Evolutionary conservation across 2,329 filamentous ascomycete species (phyloP).

Genomic region (Sporothrix dimorphospora): DNA sequence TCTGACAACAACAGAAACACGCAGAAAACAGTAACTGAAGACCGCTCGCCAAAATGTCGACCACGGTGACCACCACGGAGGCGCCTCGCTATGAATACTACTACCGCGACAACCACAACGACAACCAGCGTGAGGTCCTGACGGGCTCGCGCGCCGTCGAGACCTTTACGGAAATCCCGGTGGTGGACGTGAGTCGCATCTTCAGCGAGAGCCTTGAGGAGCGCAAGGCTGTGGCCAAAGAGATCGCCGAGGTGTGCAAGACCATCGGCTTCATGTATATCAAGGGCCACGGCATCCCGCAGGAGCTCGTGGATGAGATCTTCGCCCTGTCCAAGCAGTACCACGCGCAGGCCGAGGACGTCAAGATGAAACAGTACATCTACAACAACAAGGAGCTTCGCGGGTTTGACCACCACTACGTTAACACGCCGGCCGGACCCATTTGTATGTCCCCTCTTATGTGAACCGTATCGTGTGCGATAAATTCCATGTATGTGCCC

Average conservation of each 20-base stretch:
- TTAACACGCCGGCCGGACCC: too few species aligned
- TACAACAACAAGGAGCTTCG: constrained; percentile 28
- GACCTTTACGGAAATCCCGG: constrained; percentile 25
- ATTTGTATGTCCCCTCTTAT: too few species aligned
- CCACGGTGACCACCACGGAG: too few species aligned
- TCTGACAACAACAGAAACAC: too few species aligned
- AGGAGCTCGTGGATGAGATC: constrained; percentile 37
- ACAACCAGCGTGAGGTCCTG: constrained; percentile 26
- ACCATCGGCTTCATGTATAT: constrained; percentile 41
- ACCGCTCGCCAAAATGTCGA: too few species aligned
- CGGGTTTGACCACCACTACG: constrained; percentile 22
- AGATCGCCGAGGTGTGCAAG: constrained; percentile 33
- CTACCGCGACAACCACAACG: too few species aligned
- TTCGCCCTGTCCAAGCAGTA: constrained; percentile 40
- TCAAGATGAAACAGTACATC: constrained; percentile 39
- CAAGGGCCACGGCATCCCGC: constrained; percentile 39
- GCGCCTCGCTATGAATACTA: too few species aligned
- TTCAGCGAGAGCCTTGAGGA: constrained; percentile 24
- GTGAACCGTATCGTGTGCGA: too few species aligned
- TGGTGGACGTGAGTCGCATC: constrained; percentile 24
- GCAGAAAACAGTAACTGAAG: too few species aligned
- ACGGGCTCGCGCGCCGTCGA: constrained; percentile 22
- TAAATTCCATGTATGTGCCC: too few species aligned
- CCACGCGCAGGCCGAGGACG: constrained; percentile 40
- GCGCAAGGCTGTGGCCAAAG: constrained; percentile 16